These are phyloP conservation scores for Coemansia sp. DNA, from an alignment of 192 early-diverging fungal genomes.

Conservation along the genomic window DNA sequence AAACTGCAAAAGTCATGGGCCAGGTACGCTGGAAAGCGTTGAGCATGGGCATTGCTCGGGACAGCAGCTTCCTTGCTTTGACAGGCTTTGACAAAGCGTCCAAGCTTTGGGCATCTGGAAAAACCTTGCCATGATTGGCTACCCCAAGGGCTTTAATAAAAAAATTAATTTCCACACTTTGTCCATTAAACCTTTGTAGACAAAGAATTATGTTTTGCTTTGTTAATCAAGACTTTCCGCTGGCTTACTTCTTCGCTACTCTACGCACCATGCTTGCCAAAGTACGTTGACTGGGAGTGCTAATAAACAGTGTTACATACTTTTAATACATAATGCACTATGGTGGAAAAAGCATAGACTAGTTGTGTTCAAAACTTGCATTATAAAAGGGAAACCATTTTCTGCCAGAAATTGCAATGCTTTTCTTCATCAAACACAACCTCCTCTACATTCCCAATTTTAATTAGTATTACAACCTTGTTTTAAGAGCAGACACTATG, in stretches of 20 bases:
- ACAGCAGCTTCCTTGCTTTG: conserved; percentile 83
- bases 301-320: too few species aligned
- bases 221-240: not conserved
- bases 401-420: not conserved
- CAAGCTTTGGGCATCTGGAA: conserved; percentile 79
- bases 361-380: not conserved
- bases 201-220: not conserved
- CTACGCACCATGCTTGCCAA: not conserved
- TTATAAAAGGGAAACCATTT: not conserved
- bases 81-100: conserved; percentile 90
- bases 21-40: conserved; percentile 92
- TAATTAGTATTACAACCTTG: too few species aligned
- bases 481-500: too few species aligned
- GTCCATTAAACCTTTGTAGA: not conserved
- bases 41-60: conserved; percentile 73
- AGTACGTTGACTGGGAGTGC: not conserved
- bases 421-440: not conserved
- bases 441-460: not conserved
- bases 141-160: not conserved
- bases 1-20: conserved; percentile 82
- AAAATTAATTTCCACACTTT: not conserved
- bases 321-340: too few species aligned
- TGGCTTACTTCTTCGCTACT: not conserved
- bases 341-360: not conserved
- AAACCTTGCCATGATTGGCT: conserved; percentile 7